Conservation (phyloP, 495 filamentous ascomycete genomes). For the Lophium mytilinum region DNA sequence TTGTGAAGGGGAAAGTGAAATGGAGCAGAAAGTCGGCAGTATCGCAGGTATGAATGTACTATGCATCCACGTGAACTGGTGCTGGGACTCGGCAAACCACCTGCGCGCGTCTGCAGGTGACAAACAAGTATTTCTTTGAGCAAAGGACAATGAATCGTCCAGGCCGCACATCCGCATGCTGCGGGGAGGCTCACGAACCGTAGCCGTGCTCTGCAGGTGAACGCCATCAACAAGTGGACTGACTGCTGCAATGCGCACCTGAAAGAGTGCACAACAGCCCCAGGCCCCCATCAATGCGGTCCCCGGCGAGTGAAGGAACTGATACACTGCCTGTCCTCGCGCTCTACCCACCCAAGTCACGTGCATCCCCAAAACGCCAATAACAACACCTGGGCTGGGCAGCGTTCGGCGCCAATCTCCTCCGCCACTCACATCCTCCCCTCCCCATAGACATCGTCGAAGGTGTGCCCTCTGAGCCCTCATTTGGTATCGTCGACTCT, state of each 20-base stretch:
- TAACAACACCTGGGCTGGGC: no score
- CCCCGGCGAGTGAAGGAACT: background rate
- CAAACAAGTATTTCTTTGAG: no score
- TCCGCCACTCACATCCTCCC: background rate
- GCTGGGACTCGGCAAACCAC: no score
- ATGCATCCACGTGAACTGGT: no score
- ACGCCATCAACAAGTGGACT: background rate
- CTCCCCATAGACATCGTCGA: background rate
- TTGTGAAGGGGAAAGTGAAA: no score
- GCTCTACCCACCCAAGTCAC: background rate
- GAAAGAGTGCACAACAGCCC: background rate
- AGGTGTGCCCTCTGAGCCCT: background rate
- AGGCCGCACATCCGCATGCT: background rate
- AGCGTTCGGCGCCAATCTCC: background rate
- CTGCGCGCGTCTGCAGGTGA: no score
- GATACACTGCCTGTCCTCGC: background rate
- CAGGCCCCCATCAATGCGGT: background rate
- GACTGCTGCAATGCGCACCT: background rate
- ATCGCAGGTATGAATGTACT: no score
- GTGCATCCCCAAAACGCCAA: background rate
- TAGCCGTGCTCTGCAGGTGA: background rate
- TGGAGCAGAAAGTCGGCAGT: no score
- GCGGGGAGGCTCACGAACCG: no score
- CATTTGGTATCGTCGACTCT: conserved; percentile 6
- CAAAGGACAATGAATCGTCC: background rate